phyloP scores from a whole-genome alignment of 2,329 filamentous ascomycete species.

The Aspergillus awamori region DNA sequence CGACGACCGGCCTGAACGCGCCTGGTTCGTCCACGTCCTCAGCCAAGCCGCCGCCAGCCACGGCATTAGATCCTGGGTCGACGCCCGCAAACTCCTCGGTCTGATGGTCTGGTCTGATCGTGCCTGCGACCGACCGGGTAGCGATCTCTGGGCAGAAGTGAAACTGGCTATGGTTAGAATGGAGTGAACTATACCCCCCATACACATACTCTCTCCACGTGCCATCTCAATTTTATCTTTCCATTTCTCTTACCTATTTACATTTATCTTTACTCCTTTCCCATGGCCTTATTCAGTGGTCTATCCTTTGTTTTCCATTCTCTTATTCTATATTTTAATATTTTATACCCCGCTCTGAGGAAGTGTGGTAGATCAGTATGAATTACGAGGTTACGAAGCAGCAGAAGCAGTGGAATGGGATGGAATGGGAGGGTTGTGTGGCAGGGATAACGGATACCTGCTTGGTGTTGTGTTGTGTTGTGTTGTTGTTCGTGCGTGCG shows the following conservation, averaged over 20 bases:
- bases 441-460: no score
- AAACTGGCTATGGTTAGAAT: slow-evolving; percentile 8
- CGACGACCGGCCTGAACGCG: slow-evolving; percentile 30
- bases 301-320: no score
- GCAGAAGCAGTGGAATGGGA: not conserved
- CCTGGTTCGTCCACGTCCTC: slow-evolving; percentile 38
- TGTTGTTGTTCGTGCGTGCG: no score
- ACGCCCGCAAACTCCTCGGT: slow-evolving; percentile 28
- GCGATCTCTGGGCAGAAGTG: slow-evolving; percentile 34
- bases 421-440: no score
- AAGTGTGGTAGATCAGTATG: not conserved
- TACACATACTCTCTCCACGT: no score
- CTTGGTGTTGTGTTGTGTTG: no score
- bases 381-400: not conserved
- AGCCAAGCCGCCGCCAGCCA: slow-evolving; percentile 23
- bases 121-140: slow-evolving; percentile 37
- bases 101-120: slow-evolving; percentile 40
- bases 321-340: no score
- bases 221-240: not conserved
- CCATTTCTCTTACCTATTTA: not conserved
- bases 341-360: no score
- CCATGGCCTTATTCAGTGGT: no score
- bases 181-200: not conserved
- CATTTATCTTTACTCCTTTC: no score
- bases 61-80: slow-evolving; percentile 30